Evolutionary conservation across 2,329 filamentous ascomycete genomes (phyloP).

Genomic region (Pestalotiopsis fici): DNA sequence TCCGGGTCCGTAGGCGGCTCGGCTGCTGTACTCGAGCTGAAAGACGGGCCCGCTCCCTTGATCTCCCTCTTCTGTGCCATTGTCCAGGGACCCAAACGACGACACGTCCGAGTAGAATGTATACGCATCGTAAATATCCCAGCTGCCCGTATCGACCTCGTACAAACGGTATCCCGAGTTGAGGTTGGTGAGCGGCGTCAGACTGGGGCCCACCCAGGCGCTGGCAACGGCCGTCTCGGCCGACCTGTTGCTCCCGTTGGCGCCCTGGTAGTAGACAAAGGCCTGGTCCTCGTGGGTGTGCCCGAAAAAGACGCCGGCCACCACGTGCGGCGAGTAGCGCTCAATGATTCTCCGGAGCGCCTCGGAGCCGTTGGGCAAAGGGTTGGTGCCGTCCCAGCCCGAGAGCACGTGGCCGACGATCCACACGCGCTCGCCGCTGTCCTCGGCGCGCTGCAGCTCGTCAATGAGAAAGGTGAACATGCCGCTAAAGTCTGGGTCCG

Average conservation of each 20-base stretch:
- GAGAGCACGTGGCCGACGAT: constrained; percentile 49
- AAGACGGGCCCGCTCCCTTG: constrained; percentile 33
- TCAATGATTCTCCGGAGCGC: constrained; percentile 40
- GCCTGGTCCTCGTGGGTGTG: constrained; percentile 46
- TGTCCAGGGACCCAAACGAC: constrained; percentile 37
- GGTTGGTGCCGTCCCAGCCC: constrained; percentile 57
- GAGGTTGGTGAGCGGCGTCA: constrained; percentile 49
- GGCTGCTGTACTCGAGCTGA: constrained; percentile 43
- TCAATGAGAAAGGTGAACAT: constrained; percentile 43
- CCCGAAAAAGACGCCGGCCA: constrained; percentile 41
- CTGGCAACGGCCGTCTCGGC: constrained; percentile 37
- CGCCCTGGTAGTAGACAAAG: constrained; percentile 38
- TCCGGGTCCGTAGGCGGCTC: constrained; percentile 37
- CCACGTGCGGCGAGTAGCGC: constrained; percentile 43
- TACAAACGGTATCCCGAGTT: constrained; percentile 45
- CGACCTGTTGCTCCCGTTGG: constrained; percentile 49
- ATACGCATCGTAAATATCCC: constrained; percentile 41
- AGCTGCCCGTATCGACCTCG: constrained; percentile 44
- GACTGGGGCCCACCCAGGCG: constrained; percentile 42
- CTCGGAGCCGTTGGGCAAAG: constrained; percentile 45
- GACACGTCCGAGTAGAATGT: constrained; percentile 41
- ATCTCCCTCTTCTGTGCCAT: not conserved
- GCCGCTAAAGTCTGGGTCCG: constrained; percentile 39
- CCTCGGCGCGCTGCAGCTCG: constrained; percentile 43
- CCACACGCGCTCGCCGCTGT: constrained; percentile 39